Base-by-base conservation (phyloP, 306 rosid genomes). In the Inga oerstediana region DNA sequence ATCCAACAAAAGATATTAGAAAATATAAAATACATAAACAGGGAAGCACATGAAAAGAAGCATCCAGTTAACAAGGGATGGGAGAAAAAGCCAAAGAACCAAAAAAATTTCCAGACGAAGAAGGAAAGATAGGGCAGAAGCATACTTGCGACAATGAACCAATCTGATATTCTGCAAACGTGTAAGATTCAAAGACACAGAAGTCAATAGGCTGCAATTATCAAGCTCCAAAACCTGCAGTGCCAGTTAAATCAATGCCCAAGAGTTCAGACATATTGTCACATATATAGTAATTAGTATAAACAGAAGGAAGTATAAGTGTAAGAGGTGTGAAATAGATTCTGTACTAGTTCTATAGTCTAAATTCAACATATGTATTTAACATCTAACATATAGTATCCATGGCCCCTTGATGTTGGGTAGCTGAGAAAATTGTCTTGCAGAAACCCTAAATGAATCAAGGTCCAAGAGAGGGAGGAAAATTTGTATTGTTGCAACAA, bases 141-240 rank as follows among this genome's bases (percentile, higher is more conserved):
- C 91, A 49, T 91, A 97, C 99, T 97, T 97, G 91, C 99, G 99
- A 85, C 99, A 97, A 87, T 97, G 97, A 56, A 92, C 98, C 81
- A 97, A 84, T 87, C 99, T 92, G 81, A 97, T 94, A 89, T 76
- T 90, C 87, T 84, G 93, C 87, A 97, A 85, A 44, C 89, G 92
- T 3, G 97, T 95, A 77, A 97, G 99, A 67, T 92, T 98, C 90
- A 97, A 83, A 22, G 90, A 86, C 43, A 97, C 99, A 39, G 98
- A 91, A 59, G 97, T 87, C 90, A 97, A 87, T 34, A 97, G 89
- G 86, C 88, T 85, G 89, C 99, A 97, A 88, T 92, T 97, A 82
- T 97, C 97, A 83, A 97, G 98, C 92, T 92, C 99, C 95, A 97
- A 89, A 85, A 91, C 97, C 99, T 97, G 91, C 86, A 85, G 79